Percentiles rank a stretch among this genome's conserved stretches.
Evolutionary conservation across 768 basidiomycete genomes (phyloP).

Genomic region (Amanita polypyramis): DNA sequence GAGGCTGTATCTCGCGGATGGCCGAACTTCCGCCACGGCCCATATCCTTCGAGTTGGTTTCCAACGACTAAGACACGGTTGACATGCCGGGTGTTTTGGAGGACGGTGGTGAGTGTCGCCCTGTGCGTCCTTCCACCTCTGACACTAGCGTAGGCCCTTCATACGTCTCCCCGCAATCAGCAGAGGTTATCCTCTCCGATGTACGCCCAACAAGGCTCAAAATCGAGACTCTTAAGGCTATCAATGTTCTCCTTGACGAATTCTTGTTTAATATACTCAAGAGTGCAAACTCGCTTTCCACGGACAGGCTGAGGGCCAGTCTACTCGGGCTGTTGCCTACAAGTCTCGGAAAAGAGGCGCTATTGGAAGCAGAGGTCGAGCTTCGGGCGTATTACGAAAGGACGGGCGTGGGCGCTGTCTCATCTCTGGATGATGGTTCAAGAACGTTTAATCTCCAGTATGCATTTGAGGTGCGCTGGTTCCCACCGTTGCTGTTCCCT

Average conservation of each 20-base stretch:
- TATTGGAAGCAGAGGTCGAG: conserved; percentile 90
- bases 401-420: conserved; percentile 29
- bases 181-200: conserved; percentile 88
- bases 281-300: conserved; percentile 56
- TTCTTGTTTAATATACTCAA: conserved; percentile 65
- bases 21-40: too few relatives aligned
- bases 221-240: conserved; percentile 60
- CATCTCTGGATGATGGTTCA: conserved; percentile 36
- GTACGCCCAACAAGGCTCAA: conserved; percentile 85
- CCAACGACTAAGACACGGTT: background rate
- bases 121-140: conserved; percentile 2
- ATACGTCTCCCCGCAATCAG: conserved; percentile 77
- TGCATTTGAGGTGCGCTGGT: conserved; percentile 57
- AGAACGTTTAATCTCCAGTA: conserved; percentile 60
- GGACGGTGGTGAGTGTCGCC: conserved; percentile 26
- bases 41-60: background rate
- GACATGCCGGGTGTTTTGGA: conserved; percentile 34
- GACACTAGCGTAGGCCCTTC: conserved; percentile 35
- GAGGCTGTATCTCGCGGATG: background rate
- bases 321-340: conserved; percentile 68
- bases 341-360: conserved; percentile 80
- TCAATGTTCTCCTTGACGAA: conserved; percentile 82
- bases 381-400: conserved; percentile 83
- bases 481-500: background rate
- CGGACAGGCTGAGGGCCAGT: conserved; percentile 63